Evolutionary conservation across 352 stramenopile species (phyloP), one percentile per base, ranked within the genome.

Genomic region (Pythium rhizo-oryzae): DNA sequence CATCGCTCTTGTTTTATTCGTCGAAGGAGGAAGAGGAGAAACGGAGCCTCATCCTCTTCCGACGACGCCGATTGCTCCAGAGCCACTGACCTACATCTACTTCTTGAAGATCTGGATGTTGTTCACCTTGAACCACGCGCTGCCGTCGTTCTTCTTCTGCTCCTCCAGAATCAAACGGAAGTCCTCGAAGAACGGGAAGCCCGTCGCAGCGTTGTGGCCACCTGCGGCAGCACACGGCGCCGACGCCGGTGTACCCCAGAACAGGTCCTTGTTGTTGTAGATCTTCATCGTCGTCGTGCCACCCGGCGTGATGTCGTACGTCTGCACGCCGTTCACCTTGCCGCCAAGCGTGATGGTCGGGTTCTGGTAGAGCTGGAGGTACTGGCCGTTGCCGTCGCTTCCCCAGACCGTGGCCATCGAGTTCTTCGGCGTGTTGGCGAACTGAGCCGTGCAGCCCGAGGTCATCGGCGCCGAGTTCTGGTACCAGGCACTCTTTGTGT

Each of bases 181-280:
- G 55, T 79, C 82, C 61, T 91, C 82, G 59, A 91, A 93, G 75
- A 90, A 92, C 6, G 85, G 85, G 72, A 91, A 93, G 33, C 83
- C 85, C 46, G 81, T 82, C n/a, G 59, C 60, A 13, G 83, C 68
- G 61, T 93, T 75, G 67, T 91, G 80, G n/a, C 85, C 85, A 28
- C 80, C 81, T 16, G 49, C 66, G 1, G 59, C 56, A 5, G 80
- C 85, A 57, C 85, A 93, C 39, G 71, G 51, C 6, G 65, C 62
- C 13, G 73, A 63, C 6, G 78, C 65, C 13, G 81, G 73, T 18
- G 82, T 81, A 23, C 85, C 82, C 82, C 85, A 93, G 72, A 91
- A 93, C 0, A 83, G 43, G 1, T 93, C 57, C 19, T 74, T 77
- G 65, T 93, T 91, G 74, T 91, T 91, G 76, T 93, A 91, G 66